phyloP scores from a whole-genome alignment of 257 asterid species.

The Fraxinus cuspidata region DNA sequence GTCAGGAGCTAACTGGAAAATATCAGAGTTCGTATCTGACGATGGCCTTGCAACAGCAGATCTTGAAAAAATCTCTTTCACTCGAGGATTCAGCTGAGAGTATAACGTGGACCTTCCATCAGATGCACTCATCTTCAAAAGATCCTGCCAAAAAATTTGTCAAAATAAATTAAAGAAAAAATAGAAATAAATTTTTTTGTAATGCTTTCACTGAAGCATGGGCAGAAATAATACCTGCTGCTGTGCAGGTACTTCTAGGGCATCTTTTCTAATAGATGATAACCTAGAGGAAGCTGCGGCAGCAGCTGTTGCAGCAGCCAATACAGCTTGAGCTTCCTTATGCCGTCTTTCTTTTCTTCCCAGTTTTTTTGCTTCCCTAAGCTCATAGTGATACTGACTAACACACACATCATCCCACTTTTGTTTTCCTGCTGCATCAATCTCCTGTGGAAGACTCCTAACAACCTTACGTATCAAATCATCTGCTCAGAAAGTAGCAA shows the following conservation, averaged over 20 bases:
- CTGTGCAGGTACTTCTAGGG: slow-evolving; percentile 62
- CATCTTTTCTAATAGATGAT: slow-evolving; percentile 81
- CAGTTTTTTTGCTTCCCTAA: slow-evolving; percentile 86
- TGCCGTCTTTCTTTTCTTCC: slow-evolving; percentile 96
- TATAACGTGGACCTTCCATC: slow-evolving; percentile 46
- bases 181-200: not conserved
- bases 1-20: slow-evolving; percentile 48
- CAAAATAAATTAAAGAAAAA: slow-evolving; percentile 5
- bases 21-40: slow-evolving; percentile 50
- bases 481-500: slow-evolving; percentile 52
- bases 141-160: slow-evolving; percentile 39
- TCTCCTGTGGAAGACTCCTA: slow-evolving; percentile 70
- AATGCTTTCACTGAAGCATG: slow-evolving; percentile 1
- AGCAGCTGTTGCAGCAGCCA: slow-evolving; percentile 99
- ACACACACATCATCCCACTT: slow-evolving; percentile 88
- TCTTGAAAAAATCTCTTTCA: slow-evolving; percentile 64
- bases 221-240: slow-evolving; percentile 53
- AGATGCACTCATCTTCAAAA: slow-evolving; percentile 44
- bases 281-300: slow-evolving; percentile 93
- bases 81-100: slow-evolving; percentile 62
- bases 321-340: slow-evolving; percentile 91
- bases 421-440: slow-evolving; percentile 59
- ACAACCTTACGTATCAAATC: slow-evolving; percentile 67
- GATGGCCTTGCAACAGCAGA: slow-evolving; percentile 51
- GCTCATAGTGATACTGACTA: slow-evolving; percentile 72